Percentiles rank a stretch among this genome's conserved stretches.
These are phyloP conservation scores for Pichia californica DNA, from an alignment of 805 yeast species.

Conservation along the genomic window DNA sequence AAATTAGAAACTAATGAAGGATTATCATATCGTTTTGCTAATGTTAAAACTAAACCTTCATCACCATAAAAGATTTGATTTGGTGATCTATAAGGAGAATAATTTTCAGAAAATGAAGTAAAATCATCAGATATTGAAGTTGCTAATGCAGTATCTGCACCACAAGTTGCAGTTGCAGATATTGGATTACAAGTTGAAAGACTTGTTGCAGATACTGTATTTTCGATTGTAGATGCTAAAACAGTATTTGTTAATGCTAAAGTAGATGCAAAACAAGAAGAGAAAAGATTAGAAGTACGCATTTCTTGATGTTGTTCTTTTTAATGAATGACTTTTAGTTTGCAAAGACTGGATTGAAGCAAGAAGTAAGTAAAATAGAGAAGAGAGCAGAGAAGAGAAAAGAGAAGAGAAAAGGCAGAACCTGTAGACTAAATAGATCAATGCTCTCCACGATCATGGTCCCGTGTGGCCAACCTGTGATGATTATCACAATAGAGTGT, in stretches of 20 bases:
- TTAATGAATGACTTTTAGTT: too few species aligned
- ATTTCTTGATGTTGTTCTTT: too few species aligned
- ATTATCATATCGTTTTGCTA: slow-evolving; percentile 61
- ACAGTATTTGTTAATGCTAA: background rate
- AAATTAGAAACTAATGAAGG: slow-evolving; percentile 74
- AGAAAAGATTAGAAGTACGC: too few species aligned
- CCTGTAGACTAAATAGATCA: too few species aligned
- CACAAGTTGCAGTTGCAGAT: slow-evolving; percentile 21
- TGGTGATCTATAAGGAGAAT: slow-evolving; percentile 40
- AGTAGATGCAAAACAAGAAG: background rate
- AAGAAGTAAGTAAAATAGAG: too few species aligned
- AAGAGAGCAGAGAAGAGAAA: too few species aligned
- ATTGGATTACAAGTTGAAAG: slow-evolving; percentile 30
- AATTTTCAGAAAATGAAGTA: slow-evolving; percentile 34
- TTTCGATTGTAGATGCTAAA: slow-evolving; percentile 13
- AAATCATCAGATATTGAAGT: slow-evolving; percentile 49
- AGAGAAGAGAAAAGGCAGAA: too few species aligned
- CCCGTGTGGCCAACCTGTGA: too few species aligned
- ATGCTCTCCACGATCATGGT: too few species aligned
- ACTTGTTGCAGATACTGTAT: too few species aligned
- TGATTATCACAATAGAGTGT: too few species aligned
- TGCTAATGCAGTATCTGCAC: slow-evolving; percentile 55
- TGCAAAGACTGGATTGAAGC: too few species aligned
- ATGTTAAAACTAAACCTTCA: slow-evolving; percentile 57
- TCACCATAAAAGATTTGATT: slow-evolving; percentile 38